Percentiles rank a stretch among this genome's conserved stretches.
Evolutionary conservation across 2,329 filamentous ascomycete species (phyloP).

Genomic region (Xylariales sp.): DNA sequence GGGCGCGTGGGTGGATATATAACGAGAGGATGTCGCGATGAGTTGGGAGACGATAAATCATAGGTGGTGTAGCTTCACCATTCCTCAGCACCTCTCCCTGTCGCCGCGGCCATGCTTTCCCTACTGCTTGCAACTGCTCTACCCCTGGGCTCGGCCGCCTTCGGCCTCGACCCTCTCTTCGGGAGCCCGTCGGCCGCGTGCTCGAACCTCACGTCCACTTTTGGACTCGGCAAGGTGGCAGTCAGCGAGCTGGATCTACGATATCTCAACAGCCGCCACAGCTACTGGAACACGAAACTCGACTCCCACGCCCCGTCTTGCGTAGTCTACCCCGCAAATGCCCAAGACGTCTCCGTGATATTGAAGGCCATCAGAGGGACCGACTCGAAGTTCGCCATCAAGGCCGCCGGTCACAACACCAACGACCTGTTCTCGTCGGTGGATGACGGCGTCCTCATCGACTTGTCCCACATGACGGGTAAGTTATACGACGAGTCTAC

Average conservation of each 20-base stretch:
- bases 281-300: conserved; percentile 31
- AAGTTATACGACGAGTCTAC: conserved; percentile 27
- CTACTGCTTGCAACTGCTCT: conserved; percentile 7
- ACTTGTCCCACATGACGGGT: conserved; percentile 29
- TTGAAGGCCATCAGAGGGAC: conserved; percentile 18
- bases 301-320: conserved; percentile 24
- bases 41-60: conserved; percentile 5
- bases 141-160: background rate
- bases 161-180: background rate
- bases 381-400: conserved; percentile 29
- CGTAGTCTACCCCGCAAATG: conserved; percentile 28
- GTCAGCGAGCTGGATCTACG: conserved; percentile 12
- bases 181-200: conserved; percentile 17
- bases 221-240: conserved; percentile 9
- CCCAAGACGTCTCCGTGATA: conserved; percentile 25
- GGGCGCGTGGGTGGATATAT: conserved; percentile 3
- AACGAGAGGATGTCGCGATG: background rate
- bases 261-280: conserved; percentile 27
- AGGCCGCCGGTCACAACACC: conserved; percentile 30
- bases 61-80: background rate
- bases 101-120: conserved; percentile 10
- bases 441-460: conserved; percentile 29
- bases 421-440: conserved; percentile 30
- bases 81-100: background rate
- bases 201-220: conserved; percentile 1